Conservation (phyloP, 2,329 filamentous ascomycete genomes). For the Triangularia verruculosa region DNA sequence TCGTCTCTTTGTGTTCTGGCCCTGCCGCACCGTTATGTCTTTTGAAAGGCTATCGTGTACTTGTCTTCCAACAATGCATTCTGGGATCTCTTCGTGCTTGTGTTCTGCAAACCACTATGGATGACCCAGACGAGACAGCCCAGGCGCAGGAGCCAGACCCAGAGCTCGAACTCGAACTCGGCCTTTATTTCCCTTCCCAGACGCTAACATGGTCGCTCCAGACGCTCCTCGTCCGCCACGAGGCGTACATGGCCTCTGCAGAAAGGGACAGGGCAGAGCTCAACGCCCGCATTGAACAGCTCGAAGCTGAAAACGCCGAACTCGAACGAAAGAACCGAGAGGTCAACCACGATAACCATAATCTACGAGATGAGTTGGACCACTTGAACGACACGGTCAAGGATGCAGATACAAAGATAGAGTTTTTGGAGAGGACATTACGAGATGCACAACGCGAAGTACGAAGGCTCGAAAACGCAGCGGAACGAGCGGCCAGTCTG, state of each 20-base stretch:
- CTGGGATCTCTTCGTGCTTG: neutral
- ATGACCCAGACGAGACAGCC: neutral
- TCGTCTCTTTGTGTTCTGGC: constrained; percentile 2
- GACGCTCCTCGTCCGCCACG: constrained; percentile 88
- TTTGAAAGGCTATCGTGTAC: neutral
- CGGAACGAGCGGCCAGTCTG: constrained; percentile 70
- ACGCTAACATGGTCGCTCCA: constrained; percentile 69
- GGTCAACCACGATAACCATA: constrained; percentile 79
- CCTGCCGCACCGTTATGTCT: neutral
- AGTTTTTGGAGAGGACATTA: constrained; percentile 71
- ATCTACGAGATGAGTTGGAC: constrained; percentile 80
- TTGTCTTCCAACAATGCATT: neutral
- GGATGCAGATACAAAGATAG: constrained; percentile 77
- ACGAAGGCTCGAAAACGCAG: constrained; percentile 69
- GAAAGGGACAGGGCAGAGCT: constrained; percentile 79
- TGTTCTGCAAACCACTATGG: neutral
- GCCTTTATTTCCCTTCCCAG: constrained; percentile 37
- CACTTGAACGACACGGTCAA: constrained; percentile 73
- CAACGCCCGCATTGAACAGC: constrained; percentile 66
- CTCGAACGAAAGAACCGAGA: constrained; percentile 74
- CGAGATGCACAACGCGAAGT: constrained; percentile 75
- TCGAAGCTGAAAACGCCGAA: constrained; percentile 71
- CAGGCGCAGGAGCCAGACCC: constrained; percentile 10
- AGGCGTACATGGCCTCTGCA: constrained; percentile 89
- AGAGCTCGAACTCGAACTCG: constrained; percentile 1